phyloP scores from a whole-genome alignment of 768 basidiomycete species.

The Suillus bovinus region DNA sequence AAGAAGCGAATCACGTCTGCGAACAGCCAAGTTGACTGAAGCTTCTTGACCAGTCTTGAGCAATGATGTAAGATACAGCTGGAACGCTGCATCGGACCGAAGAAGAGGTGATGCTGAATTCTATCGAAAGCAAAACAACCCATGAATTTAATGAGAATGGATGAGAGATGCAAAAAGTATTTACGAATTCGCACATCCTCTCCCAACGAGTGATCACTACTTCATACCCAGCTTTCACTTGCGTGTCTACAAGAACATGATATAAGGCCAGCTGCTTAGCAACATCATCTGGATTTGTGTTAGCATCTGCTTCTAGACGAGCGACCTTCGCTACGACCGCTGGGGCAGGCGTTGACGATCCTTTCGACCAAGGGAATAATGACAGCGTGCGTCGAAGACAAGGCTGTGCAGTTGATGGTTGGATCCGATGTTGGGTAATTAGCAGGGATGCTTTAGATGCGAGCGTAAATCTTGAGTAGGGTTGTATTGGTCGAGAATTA shows the following conservation, averaged over 20 bases:
- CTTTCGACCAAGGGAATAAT: constrained; percentile 39
- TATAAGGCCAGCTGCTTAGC: constrained; percentile 69
- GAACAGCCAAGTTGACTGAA: constrained; percentile 65
- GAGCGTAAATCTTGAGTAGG: constrained; percentile 15
- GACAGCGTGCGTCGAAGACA: constrained; percentile 25
- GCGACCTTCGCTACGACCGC: constrained; percentile 68
- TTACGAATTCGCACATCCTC: constrained; percentile 77
- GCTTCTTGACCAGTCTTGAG: constrained; percentile 55
- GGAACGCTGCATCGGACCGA: constrained; percentile 70
- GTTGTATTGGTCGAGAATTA: constrained; percentile 16
- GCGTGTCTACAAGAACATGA: constrained; percentile 64
- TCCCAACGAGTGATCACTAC: constrained; percentile 81
- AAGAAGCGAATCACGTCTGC: constrained; percentile 65
- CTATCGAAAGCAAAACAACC: constrained; percentile 35
- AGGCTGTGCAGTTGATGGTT: constrained; percentile 37
- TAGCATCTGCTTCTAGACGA: constrained; percentile 76
- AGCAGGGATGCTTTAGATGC: constrained; percentile 9
- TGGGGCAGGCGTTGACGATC: constrained; percentile 53
- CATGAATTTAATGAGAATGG: constrained; percentile 12
- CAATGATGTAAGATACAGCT: constrained; percentile 71
- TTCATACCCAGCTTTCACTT: constrained; percentile 68
- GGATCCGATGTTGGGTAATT: constrained; percentile 37
- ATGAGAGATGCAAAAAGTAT: constrained; percentile 29
- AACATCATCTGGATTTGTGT: constrained; percentile 69
- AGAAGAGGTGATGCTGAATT: constrained; percentile 69